Evolutionary conservation across 345 rosid species (phyloP).

Genomic region (Ricinus communis): DNA sequence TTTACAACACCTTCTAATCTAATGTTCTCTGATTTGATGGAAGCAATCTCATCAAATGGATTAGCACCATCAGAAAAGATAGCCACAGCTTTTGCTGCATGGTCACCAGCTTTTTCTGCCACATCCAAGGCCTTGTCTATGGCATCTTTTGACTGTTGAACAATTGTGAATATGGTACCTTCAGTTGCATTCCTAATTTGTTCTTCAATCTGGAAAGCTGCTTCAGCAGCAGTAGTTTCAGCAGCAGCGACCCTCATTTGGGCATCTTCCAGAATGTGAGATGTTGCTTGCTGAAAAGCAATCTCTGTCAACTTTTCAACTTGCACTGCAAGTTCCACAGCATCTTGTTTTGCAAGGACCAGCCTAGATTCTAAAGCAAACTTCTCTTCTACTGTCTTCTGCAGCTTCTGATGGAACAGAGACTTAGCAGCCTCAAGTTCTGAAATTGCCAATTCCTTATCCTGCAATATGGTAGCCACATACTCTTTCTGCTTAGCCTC

Average conservation of each 20-base stretch:
- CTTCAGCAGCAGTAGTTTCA: slow-evolving; percentile 44
- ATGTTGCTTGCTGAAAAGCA: slow-evolving; percentile 43
- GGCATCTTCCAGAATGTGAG: slow-evolving; percentile 41
- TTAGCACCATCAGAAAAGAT: slow-evolving; percentile 19
- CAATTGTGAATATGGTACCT: slow-evolving; percentile 37
- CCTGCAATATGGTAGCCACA: slow-evolving; percentile 32
- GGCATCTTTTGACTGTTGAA: slow-evolving; percentile 48
- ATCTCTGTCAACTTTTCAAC: slow-evolving; percentile 47
- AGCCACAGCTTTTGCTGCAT: slow-evolving; percentile 36
- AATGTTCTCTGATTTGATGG: slow-evolving; percentile 34
- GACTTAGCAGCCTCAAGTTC: slow-evolving; percentile 38
- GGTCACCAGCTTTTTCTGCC: slow-evolving; percentile 38
- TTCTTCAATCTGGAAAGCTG: slow-evolving; percentile 38
- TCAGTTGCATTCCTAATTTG: slow-evolving; percentile 42
- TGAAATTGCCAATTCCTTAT: slow-evolving; percentile 36
- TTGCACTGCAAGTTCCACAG: slow-evolving; percentile 47
- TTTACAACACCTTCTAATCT: slow-evolving; percentile 28
- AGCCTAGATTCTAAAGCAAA: slow-evolving; percentile 37
- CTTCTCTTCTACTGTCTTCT: slow-evolving; percentile 39
- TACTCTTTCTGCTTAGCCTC: slow-evolving; percentile 42
- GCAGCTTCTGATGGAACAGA: slow-evolving; percentile 38
- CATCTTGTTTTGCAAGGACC: slow-evolving; percentile 44
- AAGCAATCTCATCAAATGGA: slow-evolving; percentile 37
- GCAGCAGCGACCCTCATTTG: slow-evolving; percentile 42
- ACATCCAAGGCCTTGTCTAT: slow-evolving; percentile 39